A percentile compares a stretch with the other conserved stretches of the same genome.
Evolutionary conservation across 75 land plant species (phyloP).

Genomic region (Cupressus sempervirens): DNA sequence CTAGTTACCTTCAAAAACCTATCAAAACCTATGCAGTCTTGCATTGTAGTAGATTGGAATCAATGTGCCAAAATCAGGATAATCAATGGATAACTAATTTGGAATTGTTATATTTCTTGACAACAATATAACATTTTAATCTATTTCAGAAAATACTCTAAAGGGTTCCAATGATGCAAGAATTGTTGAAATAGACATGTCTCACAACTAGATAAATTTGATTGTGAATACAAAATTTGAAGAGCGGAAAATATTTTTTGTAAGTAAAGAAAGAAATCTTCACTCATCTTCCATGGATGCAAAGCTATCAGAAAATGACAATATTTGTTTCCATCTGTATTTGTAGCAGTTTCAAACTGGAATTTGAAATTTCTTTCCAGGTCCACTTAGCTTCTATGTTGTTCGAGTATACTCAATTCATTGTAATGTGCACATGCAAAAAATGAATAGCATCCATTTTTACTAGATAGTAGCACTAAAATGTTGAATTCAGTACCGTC

Average conservation of each 20-base stretch:
- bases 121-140: background rate
- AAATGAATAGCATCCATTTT: background rate
- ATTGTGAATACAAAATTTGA: background rate
- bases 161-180: background rate
- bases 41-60: background rate
- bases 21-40: background rate
- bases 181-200: background rate
- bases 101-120: background rate
- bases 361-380: background rate
- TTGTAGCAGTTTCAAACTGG: background rate
- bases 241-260: background rate
- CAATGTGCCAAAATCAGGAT: background rate
- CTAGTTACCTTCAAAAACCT: slow-evolving; percentile 2
- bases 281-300: background rate
- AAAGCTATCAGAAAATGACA: background rate
- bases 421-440: background rate
- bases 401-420: background rate
- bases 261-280: background rate
- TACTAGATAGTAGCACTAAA: background rate
- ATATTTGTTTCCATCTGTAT: background rate
- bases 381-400: background rate
- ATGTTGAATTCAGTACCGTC: background rate
- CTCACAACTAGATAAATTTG: background rate
- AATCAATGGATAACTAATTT: background rate
- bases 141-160: background rate